Base-by-base conservation (phyloP, 768 basidiomycete genomes). In the Strobilomyces confusus region DNA sequence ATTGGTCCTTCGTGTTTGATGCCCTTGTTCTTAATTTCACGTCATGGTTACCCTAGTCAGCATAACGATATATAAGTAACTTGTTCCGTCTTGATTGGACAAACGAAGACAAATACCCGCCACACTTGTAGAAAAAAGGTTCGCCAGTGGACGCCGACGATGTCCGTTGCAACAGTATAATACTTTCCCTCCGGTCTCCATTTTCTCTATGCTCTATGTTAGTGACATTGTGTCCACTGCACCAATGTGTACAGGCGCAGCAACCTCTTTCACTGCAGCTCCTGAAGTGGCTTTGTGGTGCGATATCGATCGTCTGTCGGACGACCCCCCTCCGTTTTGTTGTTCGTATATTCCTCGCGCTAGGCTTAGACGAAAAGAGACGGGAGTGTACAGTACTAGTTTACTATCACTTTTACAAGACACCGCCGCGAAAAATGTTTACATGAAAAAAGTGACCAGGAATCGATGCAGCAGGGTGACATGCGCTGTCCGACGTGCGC, bases 191-290 rank as follows among this genome's bases (percentile, higher is more conserved):
- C 34, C 8, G n/a, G 11, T 9, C 19, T 20, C 9, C 9, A 9
- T 20, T 38, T 38, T 11, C 19, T 38, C 38, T 38, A 38, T 19
- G 37, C 9, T 20, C n/a, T 1, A n/a, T 8, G 17, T 38, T 19
- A 19, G n/a, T 6, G 29, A 7, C 29, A 9, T 29, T 29, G 29
- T 20, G 11, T 38, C 19, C 19, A 9, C 7, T 48, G 65, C 65
- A 67, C 65, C 68, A 50, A 15, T 54, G 65, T 67, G 65, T 67
- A 67, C 65, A 69, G 65, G 68, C 45, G 65, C 65, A 59, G 65
- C 68, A 42, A 17, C 30, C 23, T 40, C 13, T 19, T 11, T 20
- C 53, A 66, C 44, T 68, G 65, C 63, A 68, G 63, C 58, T 63
- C 68, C 65, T 69, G 65, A 67, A 67, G 65, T 67, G 65, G 56